These are phyloP conservation scores for Buddleja alternifolia DNA, from an alignment of 257 asterid genomes.

Conservation along the genomic window DNA sequence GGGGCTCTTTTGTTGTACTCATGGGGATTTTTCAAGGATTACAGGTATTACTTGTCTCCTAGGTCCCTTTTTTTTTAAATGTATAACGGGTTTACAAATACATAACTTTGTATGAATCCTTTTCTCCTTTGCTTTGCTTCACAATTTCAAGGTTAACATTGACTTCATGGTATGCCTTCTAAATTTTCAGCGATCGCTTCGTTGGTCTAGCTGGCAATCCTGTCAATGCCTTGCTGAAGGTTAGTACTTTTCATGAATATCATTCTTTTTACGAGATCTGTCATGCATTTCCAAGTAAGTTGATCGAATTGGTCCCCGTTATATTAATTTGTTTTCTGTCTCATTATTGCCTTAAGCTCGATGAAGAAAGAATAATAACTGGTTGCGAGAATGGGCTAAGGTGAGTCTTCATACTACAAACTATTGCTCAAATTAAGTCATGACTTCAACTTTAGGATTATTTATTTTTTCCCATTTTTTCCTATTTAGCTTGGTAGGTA, in stretches of 20 bases:
- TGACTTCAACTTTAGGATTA: background rate
- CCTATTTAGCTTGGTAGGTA: conserved; percentile 71
- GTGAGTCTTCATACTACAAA: conserved; percentile 37
- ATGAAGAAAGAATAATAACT: conserved; percentile 85
- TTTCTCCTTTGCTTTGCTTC: too few species aligned
- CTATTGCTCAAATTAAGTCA: conserved; percentile 6
- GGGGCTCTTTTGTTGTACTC: conserved; percentile 83
- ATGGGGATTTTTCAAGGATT: conserved; percentile 98
- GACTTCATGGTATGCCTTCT: conserved; percentile 24
- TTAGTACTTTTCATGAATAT: conserved; percentile 37
- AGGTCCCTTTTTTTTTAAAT: background rate
- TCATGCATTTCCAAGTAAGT: too few species aligned
- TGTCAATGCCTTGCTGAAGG: conserved; percentile 85
- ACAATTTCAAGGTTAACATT: conserved; percentile 23
- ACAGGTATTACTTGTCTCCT: conserved; percentile 58
- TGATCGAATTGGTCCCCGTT: too few species aligned
- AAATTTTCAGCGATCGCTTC: conserved; percentile 80
- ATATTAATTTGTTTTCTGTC: conserved; percentile 7
- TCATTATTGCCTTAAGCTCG: conserved; percentile 59
- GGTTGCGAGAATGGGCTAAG: conserved; percentile 92
- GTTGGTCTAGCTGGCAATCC: conserved; percentile 92
- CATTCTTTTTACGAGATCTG: background rate
- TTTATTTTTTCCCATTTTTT: conserved; percentile 22
- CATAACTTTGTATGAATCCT: too few species aligned
- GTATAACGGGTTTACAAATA: conserved; percentile 16